phyloP scores from a whole-genome alignment of 2,329 filamentous ascomycete species.

The Aureobasidium sp. region DNA sequence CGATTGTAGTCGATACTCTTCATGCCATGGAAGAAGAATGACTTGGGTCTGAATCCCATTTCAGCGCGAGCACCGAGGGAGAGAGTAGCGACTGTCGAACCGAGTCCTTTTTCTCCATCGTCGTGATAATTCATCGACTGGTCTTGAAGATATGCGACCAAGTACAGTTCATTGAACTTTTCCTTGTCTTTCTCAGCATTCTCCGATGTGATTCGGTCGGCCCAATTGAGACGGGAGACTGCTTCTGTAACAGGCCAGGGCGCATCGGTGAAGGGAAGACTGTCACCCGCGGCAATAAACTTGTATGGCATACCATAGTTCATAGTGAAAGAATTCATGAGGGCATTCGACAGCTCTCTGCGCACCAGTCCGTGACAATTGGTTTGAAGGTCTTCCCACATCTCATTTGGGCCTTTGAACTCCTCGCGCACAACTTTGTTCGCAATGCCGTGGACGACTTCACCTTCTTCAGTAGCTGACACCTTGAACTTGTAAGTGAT shows the following conservation, averaged over 20 bases:
- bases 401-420: constrained; percentile 51
- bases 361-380: constrained; percentile 34
- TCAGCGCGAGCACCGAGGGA: constrained; percentile 52
- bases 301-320: constrained; percentile 57
- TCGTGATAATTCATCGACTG: constrained; percentile 60
- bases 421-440: constrained; percentile 46
- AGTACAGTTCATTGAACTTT: constrained; percentile 58
- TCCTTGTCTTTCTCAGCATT: constrained; percentile 22
- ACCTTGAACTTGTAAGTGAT: constrained; percentile 37
- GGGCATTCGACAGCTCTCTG: constrained; percentile 20
- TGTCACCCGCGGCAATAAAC: constrained; percentile 52
- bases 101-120: constrained; percentile 57
- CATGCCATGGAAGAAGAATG: constrained; percentile 38
- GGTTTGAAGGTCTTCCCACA: constrained; percentile 47
- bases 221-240: constrained; percentile 51
- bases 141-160: constrained; percentile 55
- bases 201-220: constrained; percentile 38
- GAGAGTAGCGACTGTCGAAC: constrained; percentile 55
- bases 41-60: constrained; percentile 55
- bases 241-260: constrained; percentile 42
- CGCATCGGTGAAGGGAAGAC: constrained; percentile 44
- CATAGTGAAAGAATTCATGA: constrained; percentile 31
- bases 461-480: constrained; percentile 35
- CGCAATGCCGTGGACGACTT: constrained; percentile 52
- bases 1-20: background rate